Evolutionary conservation across 2,329 filamentous ascomycete genomes (phyloP).

Genomic region (Sclerotinia glacialis): DNA sequence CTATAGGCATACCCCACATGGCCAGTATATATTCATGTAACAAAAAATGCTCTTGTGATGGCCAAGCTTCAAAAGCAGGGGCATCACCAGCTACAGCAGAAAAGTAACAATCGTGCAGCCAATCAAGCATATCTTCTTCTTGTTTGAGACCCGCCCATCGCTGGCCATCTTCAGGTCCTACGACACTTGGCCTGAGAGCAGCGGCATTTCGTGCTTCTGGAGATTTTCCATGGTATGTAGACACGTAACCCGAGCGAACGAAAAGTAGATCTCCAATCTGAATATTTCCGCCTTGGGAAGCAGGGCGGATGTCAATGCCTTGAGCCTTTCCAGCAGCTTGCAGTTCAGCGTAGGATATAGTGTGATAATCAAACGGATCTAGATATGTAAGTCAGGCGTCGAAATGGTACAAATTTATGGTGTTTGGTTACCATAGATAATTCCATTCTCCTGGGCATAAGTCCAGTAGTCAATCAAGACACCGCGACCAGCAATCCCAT

Average conservation of each 20-base stretch:
- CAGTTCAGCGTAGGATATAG: conserved; percentile 34
- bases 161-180: conserved; percentile 40
- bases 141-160: conserved; percentile 49
- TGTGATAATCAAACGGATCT: conserved; percentile 37
- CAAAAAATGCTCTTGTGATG: conserved; percentile 32
- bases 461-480: conserved; percentile 43
- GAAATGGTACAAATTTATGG: background rate
- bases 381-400: background rate
- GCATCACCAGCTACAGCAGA: conserved; percentile 46
- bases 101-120: conserved; percentile 45
- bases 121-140: conserved; percentile 46
- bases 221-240: conserved; percentile 40
- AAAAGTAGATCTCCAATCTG: conserved; percentile 54
- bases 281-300: conserved; percentile 47
- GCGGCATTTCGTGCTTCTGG: conserved; percentile 43
- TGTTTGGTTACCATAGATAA: conserved; percentile 38
- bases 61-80: conserved; percentile 44
- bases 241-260: conserved; percentile 49
- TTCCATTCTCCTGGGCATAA: conserved; percentile 41
- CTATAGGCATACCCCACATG: conserved; percentile 39
- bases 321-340: conserved; percentile 35
- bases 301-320: conserved; percentile 38
- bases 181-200: conserved; percentile 39
- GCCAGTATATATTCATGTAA: conserved; percentile 39
- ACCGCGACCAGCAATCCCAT: conserved; percentile 27